Conservation (phyloP, 2,329 filamentous ascomycete genomes). For the Neurospora sp. region DNA sequence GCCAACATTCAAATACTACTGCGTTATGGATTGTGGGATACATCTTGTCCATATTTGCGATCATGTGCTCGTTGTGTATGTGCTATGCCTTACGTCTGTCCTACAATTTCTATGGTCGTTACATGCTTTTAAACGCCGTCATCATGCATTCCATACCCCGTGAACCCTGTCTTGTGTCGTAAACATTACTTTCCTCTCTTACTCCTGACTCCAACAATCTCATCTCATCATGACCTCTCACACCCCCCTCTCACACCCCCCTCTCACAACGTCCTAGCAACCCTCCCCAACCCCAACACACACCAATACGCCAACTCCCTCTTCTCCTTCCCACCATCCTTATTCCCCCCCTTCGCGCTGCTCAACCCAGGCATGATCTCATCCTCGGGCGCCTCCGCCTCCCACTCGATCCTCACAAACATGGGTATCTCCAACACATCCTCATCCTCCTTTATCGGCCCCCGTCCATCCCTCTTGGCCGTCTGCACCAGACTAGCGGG, state of each 20-base stretch:
- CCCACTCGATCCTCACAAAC: constrained; percentile 89
- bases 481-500: constrained; percentile 45
- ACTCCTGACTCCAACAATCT: neutral
- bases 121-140: neutral
- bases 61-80: neutral
- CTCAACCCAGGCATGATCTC: constrained; percentile 33
- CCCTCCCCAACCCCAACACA: constrained; percentile 78
- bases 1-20: neutral
- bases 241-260: neutral
- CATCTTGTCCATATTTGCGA: neutral
- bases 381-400: constrained; percentile 53
- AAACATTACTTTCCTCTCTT: neutral
- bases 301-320: constrained; percentile 93
- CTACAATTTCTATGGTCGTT: neutral
- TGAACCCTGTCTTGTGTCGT: neutral
- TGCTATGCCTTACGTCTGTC: neutral
- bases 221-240: neutral
- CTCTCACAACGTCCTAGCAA: constrained; percentile 26
- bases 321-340: constrained; percentile 53
- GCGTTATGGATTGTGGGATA: neutral
- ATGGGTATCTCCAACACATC: constrained; percentile 80
- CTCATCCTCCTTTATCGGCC: constrained; percentile 47
- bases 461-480: constrained; percentile 4
- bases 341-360: constrained; percentile 38
- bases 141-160: neutral